Base-by-base conservation (phyloP, 2,329 filamentous ascomycete genomes). In the Hypoxylon sp. region DNA sequence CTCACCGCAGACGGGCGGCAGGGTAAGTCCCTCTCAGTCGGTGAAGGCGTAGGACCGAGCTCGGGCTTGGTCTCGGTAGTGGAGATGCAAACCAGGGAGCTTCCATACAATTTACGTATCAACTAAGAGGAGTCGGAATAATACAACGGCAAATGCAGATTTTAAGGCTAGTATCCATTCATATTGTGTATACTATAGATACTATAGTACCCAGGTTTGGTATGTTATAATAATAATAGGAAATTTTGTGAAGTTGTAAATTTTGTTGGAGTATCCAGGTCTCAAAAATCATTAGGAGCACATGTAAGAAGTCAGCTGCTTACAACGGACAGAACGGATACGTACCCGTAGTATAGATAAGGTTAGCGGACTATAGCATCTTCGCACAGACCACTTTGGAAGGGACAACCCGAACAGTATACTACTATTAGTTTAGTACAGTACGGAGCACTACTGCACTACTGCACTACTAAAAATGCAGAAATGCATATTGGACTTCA, bases 1-100 rank as follows among this genome's bases (percentile, higher is more conserved):
- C 69, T 65, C 60, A 70, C 59, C 66, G 66, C 62, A 59, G 59
- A 55, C 67, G 60, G 57, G 67, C 59, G 67, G 54, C 63, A 66
- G 63, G 63, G 59, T 59, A 59, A 53, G 64, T 35, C 31, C 58
- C 52, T 44, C 65, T 67, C 52, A 64, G 67, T 67, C 64, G 67
- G 64, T 70, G 67, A 70, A 54, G 39, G 37, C 17, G 54, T 51
- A 35, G 50, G 51, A 57, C 57, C 51, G 66, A 58, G 37, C 51
- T 68, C 66, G 63, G 48, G 48, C 52, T 59, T 57, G 10, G 48
- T 59, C 53, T 60, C 52, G 63, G 63, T 31, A n/a, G 55, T 46
- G 61, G 54, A 54, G 46, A 51, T 19, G 26, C 14, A 26, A 55
- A 33, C 52, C 51, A 47, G 44, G 54, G 50, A 44, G 47, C 46